These are phyloP conservation scores for Suillus brevipes DNA, from an alignment of 768 basidiomycete species.

Conservation along the genomic window DNA sequence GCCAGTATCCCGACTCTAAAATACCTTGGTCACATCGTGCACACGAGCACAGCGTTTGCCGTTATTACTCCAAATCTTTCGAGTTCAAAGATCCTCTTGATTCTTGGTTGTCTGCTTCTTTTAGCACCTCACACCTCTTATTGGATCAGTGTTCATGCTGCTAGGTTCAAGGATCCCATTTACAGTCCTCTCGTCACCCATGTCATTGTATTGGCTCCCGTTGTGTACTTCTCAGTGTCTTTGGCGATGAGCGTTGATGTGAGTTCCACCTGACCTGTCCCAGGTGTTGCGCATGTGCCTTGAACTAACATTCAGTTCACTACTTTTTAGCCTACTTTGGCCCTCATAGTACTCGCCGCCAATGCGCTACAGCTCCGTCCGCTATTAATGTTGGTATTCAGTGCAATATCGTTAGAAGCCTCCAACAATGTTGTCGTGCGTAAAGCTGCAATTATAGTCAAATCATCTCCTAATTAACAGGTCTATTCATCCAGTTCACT, in stretches of 20 bases:
- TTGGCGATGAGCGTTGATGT: slow-evolving; percentile 45
- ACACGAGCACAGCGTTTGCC: slow-evolving; percentile 37
- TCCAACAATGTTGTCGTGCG: slow-evolving; percentile 26
- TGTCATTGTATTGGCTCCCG: slow-evolving; percentile 52
- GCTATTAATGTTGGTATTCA: slow-evolving; percentile 17
- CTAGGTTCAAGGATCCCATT: slow-evolving; percentile 50
- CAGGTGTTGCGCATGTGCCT: not conserved
- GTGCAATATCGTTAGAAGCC: slow-evolving; percentile 20
- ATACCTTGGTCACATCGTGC: slow-evolving; percentile 44
- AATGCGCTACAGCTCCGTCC: slow-evolving; percentile 29
- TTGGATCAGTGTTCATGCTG: slow-evolving; percentile 61
- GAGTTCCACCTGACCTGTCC: slow-evolving; percentile 18
- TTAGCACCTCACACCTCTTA: slow-evolving; percentile 64
- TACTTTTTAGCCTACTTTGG: slow-evolving; percentile 21
- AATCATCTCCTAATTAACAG: not conserved
- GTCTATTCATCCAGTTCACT: slow-evolving; percentile 22
- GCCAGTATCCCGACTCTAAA: slow-evolving; percentile 56
- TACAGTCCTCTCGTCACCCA: slow-evolving; percentile 64
- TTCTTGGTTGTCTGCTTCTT: slow-evolving; percentile 43
- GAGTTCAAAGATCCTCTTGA: slow-evolving; percentile 23
- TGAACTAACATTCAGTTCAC: not conserved
- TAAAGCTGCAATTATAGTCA: not conserved
- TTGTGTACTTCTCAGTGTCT: slow-evolving; percentile 51
- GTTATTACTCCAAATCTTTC: slow-evolving; percentile 33
- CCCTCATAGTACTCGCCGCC: slow-evolving; percentile 24